Evolutionary conservation across 116 monocot species (phyloP).

Genomic region (Trichopus zeylanicus): DNA sequence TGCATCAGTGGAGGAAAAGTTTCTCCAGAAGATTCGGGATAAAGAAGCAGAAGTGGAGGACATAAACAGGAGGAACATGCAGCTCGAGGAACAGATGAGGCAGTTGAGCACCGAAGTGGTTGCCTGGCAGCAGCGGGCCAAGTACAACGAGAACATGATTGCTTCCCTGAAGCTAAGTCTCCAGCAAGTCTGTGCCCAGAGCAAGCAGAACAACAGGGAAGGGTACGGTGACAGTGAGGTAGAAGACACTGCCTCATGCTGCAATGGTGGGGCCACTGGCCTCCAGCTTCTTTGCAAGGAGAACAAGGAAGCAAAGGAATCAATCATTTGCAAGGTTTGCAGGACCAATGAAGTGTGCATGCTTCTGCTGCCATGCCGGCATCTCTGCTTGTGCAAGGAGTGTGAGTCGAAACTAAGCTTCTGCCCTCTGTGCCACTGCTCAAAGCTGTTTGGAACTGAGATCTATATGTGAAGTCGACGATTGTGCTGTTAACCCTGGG

Average conservation of each 20-base stretch:
- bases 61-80: constrained; percentile 52
- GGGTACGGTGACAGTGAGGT: constrained; percentile 75
- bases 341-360: too few species aligned
- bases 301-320: constrained; percentile 24
- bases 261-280: constrained; percentile 25
- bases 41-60: too few species aligned
- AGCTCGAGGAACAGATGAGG: constrained; percentile 73
- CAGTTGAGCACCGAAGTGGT: constrained; percentile 35
- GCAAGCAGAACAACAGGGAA: constrained; percentile 44
- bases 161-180: constrained; percentile 42
- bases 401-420: too few species aligned
- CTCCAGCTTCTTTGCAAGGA: constrained; percentile 23
- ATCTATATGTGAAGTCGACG: constrained; percentile 35
- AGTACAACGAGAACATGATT: constrained; percentile 67
- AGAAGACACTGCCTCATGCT: constrained; percentile 65
- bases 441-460: constrained; percentile 66
- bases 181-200: constrained; percentile 51
- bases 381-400: constrained; percentile 73
- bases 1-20: too few species aligned
- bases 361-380: constrained; percentile 68
- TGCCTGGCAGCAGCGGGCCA: constrained; percentile 68
- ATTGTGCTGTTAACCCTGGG: too few species aligned
- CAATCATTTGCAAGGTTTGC: constrained; percentile 43
- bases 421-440: constrained; percentile 63
- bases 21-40: too few species aligned